phyloP scores from a whole-genome alignment of 2,329 filamentous ascomycete genomes.

The Pseudogymnoascus sp. region DNA sequence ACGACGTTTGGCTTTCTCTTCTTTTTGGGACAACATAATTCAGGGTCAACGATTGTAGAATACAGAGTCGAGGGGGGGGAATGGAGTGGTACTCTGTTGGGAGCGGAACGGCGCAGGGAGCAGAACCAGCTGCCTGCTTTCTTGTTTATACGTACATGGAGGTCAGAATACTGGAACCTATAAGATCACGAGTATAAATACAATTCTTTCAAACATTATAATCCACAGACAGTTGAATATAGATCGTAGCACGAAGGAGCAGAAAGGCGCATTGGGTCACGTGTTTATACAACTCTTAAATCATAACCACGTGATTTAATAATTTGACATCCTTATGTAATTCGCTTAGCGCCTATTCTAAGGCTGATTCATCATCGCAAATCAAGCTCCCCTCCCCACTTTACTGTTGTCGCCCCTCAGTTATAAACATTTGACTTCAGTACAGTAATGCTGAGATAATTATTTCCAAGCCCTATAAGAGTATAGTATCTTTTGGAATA shows the following conservation, averaged over 20 bases:
- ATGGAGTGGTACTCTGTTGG: background rate
- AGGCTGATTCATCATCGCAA: slow-evolving; percentile 7
- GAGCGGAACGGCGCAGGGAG: background rate
- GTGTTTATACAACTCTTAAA: background rate
- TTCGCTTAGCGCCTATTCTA: background rate
- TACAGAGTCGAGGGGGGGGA: background rate
- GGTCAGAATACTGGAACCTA: background rate
- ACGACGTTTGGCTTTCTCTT: background rate
- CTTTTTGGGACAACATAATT: background rate
- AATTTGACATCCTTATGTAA: background rate
- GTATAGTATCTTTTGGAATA: background rate
- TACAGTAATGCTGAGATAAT: background rate
- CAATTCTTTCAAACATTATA: background rate
- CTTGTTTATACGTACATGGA: background rate
- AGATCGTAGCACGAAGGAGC: background rate
- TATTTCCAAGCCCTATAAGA: background rate
- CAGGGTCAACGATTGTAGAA: background rate
- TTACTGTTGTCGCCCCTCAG: background rate
- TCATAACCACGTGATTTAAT: background rate
- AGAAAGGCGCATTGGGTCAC: background rate
- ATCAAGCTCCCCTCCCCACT: background rate
- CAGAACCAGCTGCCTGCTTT: background rate
- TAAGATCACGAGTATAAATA: background rate
- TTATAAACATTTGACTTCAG: background rate
- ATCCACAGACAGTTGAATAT: background rate